Percentiles rank a stretch among this genome's conserved stretches.
These are phyloP conservation scores for Hordeum marinum DNA, from an alignment of 176 grass and related monocot genomes.

Conservation along the genomic window DNA sequence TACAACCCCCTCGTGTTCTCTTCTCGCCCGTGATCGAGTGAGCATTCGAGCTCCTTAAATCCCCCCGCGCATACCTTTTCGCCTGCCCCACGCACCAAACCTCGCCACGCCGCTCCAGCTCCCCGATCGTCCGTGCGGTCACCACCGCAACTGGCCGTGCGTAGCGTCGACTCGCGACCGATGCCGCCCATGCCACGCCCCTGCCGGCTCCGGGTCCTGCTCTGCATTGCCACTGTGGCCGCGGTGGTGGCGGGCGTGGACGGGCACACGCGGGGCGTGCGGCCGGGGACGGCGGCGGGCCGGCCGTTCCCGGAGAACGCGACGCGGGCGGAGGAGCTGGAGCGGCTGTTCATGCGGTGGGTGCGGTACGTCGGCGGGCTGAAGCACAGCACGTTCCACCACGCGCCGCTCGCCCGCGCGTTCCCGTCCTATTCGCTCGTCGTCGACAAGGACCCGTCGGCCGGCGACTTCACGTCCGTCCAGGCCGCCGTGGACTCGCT, in stretches of 20 bases:
- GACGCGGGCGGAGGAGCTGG: constrained; percentile 44
- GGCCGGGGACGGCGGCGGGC: constrained; percentile 8
- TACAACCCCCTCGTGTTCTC: constrained; percentile 6
- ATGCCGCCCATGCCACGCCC: background rate
- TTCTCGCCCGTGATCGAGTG: constrained; percentile 31
- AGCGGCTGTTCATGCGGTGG: constrained; percentile 84
- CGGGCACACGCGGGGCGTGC: constrained; percentile 49
- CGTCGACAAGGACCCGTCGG: constrained; percentile 57
- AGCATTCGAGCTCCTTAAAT: constrained; percentile 28
- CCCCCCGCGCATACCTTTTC: background rate
- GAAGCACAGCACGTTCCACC: constrained; percentile 48
- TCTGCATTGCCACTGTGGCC: background rate
- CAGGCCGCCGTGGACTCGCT: constrained; percentile 86
- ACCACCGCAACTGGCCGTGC: background rate
- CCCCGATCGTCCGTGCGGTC: background rate
- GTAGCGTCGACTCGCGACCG: background rate
- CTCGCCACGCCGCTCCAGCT: constrained; percentile 21
- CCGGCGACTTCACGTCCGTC: constrained; percentile 80
- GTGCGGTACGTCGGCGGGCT: constrained; percentile 57
- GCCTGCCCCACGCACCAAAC: background rate
- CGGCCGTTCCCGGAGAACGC: constrained; percentile 57
- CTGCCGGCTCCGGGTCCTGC: background rate
- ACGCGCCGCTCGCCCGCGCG: constrained; percentile 39
- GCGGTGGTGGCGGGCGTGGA: background rate
- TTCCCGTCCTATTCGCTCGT: constrained; percentile 50